Evolutionary conservation across 2,329 filamentous ascomycete genomes (phyloP), one percentile per base, ranked within the genome.

Genomic region (Hypoxylon sp.): DNA sequence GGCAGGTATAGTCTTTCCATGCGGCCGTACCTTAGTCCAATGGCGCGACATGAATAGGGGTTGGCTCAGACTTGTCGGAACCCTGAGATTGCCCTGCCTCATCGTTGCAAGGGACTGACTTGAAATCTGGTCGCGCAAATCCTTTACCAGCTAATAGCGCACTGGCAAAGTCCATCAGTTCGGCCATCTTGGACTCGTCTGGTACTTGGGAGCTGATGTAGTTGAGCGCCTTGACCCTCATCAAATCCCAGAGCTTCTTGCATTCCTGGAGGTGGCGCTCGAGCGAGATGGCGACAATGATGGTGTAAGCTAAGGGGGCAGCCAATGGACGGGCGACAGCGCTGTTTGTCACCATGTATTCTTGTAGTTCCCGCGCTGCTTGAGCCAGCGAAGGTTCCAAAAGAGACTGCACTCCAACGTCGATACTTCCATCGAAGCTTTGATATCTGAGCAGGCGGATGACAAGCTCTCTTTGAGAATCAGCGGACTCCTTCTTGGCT

Each of bases 361-460:
- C 20, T n/a, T 23, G 6, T 2, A 41, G n/a, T 13, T 24, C 9
- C 24, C n/a, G 18, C 8, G 20, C 2, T 3, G 20, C 38, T 11
- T 21, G 9, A 8, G 38, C 5, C 3, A 54, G 15, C 5, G 26
- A 35, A 11, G 51, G 31, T 8, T 46, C 52, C 26, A 55, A 29
- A 29, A 41, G 24, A 15, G 27, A 45, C 11, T 37, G 20, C 23
- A 26, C 35, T 15, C 33, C 42, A 17, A 24, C 9, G 17, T 18
- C 26, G 8, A 57, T 47, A n/a, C 48, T 52, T 10, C 42, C 54
- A 17, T 53, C 42, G 23, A 53, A 53, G 21, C 31, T 47, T 18
- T 52, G 48, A 35, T 52, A 43, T 2, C 20, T 7, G 23, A 57
- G 54, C 4, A 57, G 48, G 10, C 29, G 18, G 7, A 26, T 15